These are phyloP conservation scores for Oidiodendron maius DNA, from an alignment of 495 filamentous ascomycete species.

Conservation along the genomic window DNA sequence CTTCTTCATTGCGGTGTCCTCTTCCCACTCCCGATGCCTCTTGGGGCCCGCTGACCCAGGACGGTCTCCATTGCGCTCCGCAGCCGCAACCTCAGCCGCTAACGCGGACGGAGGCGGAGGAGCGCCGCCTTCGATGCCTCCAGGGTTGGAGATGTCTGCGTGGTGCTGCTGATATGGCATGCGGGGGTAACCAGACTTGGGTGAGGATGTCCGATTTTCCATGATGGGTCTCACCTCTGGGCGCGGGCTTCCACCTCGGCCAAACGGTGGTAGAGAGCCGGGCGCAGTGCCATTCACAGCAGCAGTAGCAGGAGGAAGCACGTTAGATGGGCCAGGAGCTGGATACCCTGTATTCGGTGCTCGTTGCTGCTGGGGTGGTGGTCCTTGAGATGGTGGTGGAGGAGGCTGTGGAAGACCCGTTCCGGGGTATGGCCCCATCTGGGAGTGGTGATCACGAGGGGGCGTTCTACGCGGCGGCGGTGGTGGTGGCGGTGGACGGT, in stretches of 20 bases:
- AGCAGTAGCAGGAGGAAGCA: slow-evolving; percentile 50
- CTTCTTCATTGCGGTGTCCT: slow-evolving; percentile 73
- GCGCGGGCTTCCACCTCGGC: slow-evolving; percentile 60
- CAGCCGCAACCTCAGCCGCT: slow-evolving; percentile 59
- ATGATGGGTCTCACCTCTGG: slow-evolving; percentile 81
- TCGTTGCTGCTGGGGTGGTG: slow-evolving; percentile 45
- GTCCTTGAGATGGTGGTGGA: slow-evolving; percentile 41
- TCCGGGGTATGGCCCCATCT: slow-evolving; percentile 57
- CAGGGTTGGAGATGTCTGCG: slow-evolving; percentile 49
- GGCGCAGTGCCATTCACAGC: slow-evolving; percentile 36
- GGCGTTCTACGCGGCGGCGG: slow-evolving; percentile 20
- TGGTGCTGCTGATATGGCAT: slow-evolving; percentile 65
- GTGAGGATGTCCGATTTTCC: slow-evolving; percentile 79
- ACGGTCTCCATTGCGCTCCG: slow-evolving; percentile 71
- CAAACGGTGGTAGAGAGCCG: slow-evolving; percentile 46
- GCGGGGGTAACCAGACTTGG: slow-evolving; percentile 74
- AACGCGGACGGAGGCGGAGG: slow-evolving; percentile 69
- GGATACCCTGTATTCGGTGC: slow-evolving; percentile 68
- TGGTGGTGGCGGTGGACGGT: slow-evolving; percentile 41
- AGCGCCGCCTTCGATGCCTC: slow-evolving; percentile 69
- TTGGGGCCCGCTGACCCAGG: slow-evolving; percentile 77
- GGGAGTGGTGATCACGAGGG: slow-evolving; percentile 33
- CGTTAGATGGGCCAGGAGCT: slow-evolving; percentile 40
- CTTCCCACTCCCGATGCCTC: slow-evolving; percentile 85
- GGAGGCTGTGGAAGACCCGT: slow-evolving; percentile 49